Evolutionary conservation across 2,329 filamentous ascomycete species (phyloP).

Genomic region (Dothideomycetes sp.): DNA sequence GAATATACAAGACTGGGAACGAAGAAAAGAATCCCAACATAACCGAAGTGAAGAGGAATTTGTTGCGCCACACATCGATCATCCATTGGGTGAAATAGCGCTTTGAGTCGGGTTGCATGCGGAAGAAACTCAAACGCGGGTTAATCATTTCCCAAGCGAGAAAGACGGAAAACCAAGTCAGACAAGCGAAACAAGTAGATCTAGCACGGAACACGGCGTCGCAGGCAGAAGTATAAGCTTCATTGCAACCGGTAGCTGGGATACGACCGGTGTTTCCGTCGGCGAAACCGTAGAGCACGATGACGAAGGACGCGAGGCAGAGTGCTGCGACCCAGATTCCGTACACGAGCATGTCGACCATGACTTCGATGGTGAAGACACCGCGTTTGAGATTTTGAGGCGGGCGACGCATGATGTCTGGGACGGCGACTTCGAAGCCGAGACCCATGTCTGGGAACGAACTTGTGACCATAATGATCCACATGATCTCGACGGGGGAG

Average conservation of each 20-base stretch:
- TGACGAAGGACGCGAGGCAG: slow-evolving; percentile 50
- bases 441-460: slow-evolving; percentile 82
- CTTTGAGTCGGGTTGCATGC: slow-evolving; percentile 56
- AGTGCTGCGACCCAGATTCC: slow-evolving; percentile 68
- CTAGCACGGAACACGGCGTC: slow-evolving; percentile 61
- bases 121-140: slow-evolving; percentile 64
- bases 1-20: slow-evolving; percentile 52
- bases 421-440: slow-evolving; percentile 65
- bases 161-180: slow-evolving; percentile 70
- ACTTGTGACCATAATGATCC: slow-evolving; percentile 91
- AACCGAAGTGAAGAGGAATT: slow-evolving; percentile 47
- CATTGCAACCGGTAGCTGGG: slow-evolving; percentile 54
- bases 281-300: slow-evolving; percentile 55
- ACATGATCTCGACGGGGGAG: slow-evolving; percentile 75
- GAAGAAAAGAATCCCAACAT: slow-evolving; percentile 37
- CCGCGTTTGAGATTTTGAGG: slow-evolving; percentile 61
- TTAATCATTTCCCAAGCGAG: slow-evolving; percentile 72
- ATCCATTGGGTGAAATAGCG: slow-evolving; percentile 58
- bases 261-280: slow-evolving; percentile 38
- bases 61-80: slow-evolving; percentile 59
- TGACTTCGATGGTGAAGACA: slow-evolving; percentile 69
- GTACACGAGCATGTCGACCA: slow-evolving; percentile 72
- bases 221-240: slow-evolving; percentile 45
- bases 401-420: slow-evolving; percentile 70
- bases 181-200: slow-evolving; percentile 62